Conservation (phyloP, 768 basidiomycete species). For the Phlebiopsis gigantea region DNA sequence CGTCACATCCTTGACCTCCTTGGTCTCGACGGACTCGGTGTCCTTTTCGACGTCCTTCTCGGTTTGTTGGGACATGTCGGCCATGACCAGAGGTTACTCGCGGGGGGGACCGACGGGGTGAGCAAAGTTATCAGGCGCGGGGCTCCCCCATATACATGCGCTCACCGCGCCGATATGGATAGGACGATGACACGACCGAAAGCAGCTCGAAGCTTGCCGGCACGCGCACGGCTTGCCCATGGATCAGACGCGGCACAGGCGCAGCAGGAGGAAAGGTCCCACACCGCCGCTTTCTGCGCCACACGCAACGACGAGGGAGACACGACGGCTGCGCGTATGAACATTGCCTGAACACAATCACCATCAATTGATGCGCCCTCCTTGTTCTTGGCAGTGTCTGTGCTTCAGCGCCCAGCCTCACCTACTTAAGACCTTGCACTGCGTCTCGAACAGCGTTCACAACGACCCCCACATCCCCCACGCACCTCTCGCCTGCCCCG, state of each 20-base stretch:
- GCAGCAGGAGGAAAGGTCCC: not conserved
- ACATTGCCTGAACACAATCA: not conserved
- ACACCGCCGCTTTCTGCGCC: not conserved
- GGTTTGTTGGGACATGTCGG: not conserved
- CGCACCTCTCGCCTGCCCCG: not conserved
- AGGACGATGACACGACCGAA: not conserved
- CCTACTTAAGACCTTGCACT: not conserved
- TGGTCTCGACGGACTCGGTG: slow-evolving; percentile 6
- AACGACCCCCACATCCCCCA: not conserved
- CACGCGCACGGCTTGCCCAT: not conserved
- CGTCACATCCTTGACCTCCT: slow-evolving; percentile 8
- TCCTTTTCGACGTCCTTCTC: slow-evolving; percentile 15
- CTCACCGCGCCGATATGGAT: not conserved
- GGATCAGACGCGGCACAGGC: not conserved
- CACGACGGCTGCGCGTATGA: too few relatives aligned
- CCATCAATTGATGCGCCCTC: slow-evolving; percentile 4
- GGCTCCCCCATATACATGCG: not conserved
- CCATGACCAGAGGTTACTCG: not conserved
- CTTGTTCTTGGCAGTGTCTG: slow-evolving; percentile 1
- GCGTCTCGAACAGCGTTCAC: not conserved
- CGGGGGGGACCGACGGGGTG: not conserved
- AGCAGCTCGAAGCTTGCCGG: not conserved
- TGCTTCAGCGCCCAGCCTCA: not conserved
- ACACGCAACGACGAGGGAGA: not conserved
- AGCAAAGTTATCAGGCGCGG: not conserved